Base-by-base conservation (phyloP, 768 basidiomycete genomes). In the Candolleomyces aberdarensis region DNA sequence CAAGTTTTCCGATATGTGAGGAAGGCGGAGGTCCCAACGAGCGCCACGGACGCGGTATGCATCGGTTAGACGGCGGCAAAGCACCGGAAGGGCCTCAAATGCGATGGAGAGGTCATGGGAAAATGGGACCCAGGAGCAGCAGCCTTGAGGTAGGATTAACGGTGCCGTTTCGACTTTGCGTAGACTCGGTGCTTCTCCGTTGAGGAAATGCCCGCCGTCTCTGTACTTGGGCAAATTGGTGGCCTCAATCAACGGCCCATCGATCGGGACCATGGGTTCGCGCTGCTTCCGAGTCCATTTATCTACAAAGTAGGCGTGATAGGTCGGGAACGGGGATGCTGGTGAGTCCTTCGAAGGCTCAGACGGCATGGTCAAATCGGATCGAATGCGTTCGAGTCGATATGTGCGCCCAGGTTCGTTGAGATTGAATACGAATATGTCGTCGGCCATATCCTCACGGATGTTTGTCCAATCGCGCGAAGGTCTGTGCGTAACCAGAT, bases 341-440 rank as follows among this genome's bases (percentile, higher is more conserved):
- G 74, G 74, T 5, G 85, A 81, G 9, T 79, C 86, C 17, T 72
- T 68, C 0, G 74, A 74, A 3, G 89, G 88, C 9, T 63, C 65
- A 46, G 90, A 89, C 68, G 83, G 68, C 3, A 88, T 88, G 0
- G 87, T 83, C 39, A 93, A 73, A 70, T 94, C 91, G 48, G 78
- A 59, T 39, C 89, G 83, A 61, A 92, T 79, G 39, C 74, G 73
- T 59, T 80, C 81, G 55, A 93, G 76, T 48, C 86, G 64, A 54
- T 83, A 78, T 5, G 81, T 76, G 9, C 84, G 82, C 2, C 88
- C 89, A 32, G 73, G 72, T 61, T 85, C 78, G 66, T 83, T 81
- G 58, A 64, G 73, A 63, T 85, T 86, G 72, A 83, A 76, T 26
- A 89, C 75, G 51, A 91, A 68, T 22, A 83, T 71, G n/a, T 71